These are phyloP conservation scores for Yarrowia keelungensis DNA, from an alignment of 805 yeast species.

Conservation along the genomic window DNA sequence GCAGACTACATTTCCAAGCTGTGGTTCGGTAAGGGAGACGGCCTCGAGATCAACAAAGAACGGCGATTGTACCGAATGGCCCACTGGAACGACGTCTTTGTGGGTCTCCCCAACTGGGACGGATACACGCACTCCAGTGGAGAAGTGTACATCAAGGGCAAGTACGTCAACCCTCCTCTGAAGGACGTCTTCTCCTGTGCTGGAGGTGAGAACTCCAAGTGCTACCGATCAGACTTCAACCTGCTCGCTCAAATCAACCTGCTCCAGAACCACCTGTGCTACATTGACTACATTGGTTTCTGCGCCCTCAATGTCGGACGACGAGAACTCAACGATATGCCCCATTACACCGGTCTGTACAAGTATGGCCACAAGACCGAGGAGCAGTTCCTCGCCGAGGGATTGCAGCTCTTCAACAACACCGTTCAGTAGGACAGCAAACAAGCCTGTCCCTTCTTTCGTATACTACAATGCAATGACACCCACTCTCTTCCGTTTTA, in stretches of 20 bases:
- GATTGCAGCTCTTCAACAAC: not conserved
- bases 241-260: not conserved
- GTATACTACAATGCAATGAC: no score
- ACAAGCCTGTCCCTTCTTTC: no score
- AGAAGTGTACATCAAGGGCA: conserved; percentile 16
- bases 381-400: not conserved
- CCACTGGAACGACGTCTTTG: conserved; percentile 26
- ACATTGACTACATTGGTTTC: conserved; percentile 16
- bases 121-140: conserved; percentile 14
- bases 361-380: conserved; percentile 9
- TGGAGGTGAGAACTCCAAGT: conserved; percentile 9
- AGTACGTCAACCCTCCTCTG: conserved; percentile 6
- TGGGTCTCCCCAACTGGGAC: conserved; percentile 14
- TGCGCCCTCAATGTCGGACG: conserved; percentile 7
- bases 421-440: no score
- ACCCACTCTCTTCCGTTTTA: not conserved
- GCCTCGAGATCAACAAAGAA: not conserved
- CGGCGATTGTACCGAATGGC: conserved; percentile 22
- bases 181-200: not conserved
- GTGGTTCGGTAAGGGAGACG: conserved; percentile 11
- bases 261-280: conserved; percentile 11
- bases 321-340: not conserved
- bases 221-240: not conserved
- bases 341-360: conserved; percentile 1
- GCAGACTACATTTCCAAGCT: conserved; percentile 1